phyloP scores from a whole-genome alignment of 345 rosid genomes.

The Luvunga scandens region DNA sequence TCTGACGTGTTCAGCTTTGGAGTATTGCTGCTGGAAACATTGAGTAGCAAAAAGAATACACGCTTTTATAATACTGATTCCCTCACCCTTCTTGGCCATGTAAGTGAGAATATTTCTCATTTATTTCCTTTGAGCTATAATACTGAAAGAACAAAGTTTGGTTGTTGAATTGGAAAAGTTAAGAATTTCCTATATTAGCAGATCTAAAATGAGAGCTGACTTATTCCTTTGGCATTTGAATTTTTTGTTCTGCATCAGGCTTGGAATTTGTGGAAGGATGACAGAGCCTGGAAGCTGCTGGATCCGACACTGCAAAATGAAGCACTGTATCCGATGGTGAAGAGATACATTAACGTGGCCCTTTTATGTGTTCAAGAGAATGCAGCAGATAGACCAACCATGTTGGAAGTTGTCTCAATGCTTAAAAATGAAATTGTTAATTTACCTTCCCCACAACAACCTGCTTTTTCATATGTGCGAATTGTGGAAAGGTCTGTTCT shows the following conservation, averaged over 20 bases:
- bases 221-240: neutral
- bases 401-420: constrained; percentile 24
- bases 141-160: too few species aligned
- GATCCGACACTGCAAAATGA: neutral
- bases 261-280: neutral
- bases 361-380: constrained; percentile 23
- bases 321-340: too few species aligned
- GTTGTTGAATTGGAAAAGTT: neutral
- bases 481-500: neutral
- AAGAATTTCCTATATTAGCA: neutral
- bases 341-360: constrained; percentile 8
- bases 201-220: neutral
- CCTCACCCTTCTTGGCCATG: neutral
- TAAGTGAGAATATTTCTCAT: neutral
- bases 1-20: constrained; percentile 1
- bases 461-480: constrained; percentile 15
- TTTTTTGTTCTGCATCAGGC: neutral
- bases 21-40: neutral
- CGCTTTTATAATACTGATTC: neutral
- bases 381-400: constrained; percentile 28
- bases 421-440: constrained; percentile 8
- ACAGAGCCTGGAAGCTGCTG: neutral
- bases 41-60: neutral
- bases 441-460: constrained; percentile 24
- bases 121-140: too few species aligned